These are phyloP conservation scores for Chlorella vulgaris DNA, from an alignment of 139 green algal species.

Conservation along the genomic window DNA sequence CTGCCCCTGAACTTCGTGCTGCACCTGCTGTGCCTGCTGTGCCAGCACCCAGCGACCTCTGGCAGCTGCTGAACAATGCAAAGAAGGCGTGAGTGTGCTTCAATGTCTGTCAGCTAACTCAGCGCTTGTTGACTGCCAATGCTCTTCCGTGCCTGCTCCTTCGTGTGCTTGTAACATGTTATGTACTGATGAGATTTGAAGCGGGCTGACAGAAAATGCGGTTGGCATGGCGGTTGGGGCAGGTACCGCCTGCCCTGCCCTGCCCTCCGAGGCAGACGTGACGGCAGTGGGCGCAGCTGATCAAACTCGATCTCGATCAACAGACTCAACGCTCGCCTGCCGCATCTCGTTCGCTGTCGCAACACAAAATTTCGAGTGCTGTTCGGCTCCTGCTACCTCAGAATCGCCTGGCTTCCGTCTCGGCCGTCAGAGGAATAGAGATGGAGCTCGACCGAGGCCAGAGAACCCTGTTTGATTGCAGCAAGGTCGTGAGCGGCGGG, in stretches of 20 bases:
- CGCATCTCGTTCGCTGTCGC: background rate
- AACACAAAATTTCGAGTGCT: background rate
- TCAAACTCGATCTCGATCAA: too few species aligned
- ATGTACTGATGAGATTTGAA: too few species aligned
- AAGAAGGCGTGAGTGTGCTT: background rate
- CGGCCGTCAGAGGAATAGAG: too few species aligned
- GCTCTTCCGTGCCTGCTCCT: too few species aligned
- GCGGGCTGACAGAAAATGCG: too few species aligned
- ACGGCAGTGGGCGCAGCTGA: too few species aligned
- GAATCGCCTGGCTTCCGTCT: too few species aligned
- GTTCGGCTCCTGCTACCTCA: too few species aligned
- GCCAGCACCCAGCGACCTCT: conserved; percentile 8
- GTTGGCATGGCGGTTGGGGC: too few species aligned
- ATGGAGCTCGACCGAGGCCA: conserved; percentile 24
- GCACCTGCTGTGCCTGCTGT: background rate
- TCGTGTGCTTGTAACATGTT: too few species aligned
- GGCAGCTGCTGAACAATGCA: conserved; percentile 1
- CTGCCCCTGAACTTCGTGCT: background rate
- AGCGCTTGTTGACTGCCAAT: background rate
- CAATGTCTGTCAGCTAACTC: background rate
- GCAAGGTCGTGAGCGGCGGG: conserved; percentile 11
- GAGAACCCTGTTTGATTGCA: conserved; percentile 23
- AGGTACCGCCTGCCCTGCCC: too few species aligned
- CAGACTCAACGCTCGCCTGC: background rate
- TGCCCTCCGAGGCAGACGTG: too few species aligned